phyloP scores from a whole-genome alignment of 225 moss, liverwort and hornwort genomes.

The Ulota crispa region DNA sequence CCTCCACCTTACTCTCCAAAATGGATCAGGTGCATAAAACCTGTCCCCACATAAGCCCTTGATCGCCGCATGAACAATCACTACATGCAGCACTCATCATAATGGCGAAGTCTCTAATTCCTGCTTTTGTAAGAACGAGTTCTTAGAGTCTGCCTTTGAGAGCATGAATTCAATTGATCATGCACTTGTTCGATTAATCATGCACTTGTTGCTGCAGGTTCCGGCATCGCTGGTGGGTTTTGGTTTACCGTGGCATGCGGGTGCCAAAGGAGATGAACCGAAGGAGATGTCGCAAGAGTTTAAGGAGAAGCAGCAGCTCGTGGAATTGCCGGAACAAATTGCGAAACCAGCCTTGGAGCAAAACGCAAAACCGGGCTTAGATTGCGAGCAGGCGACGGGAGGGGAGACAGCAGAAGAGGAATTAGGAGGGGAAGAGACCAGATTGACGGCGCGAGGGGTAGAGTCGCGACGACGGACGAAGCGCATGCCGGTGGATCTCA shows the following conservation, averaged over 20 bases:
- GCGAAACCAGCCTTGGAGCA: neutral
- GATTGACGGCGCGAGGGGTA: constrained; percentile 27
- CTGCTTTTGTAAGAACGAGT: neutral
- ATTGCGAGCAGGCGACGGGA: neutral
- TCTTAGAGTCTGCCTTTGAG: neutral
- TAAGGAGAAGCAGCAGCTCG: constrained; percentile 30
- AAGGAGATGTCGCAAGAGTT: constrained; percentile 22
- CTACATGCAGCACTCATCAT: neutral
- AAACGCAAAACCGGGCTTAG: neutral
- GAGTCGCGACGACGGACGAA: constrained; percentile 48
- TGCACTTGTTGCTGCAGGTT: constrained; percentile 33
- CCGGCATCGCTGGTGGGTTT: constrained; percentile 33
- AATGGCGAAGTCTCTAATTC: neutral
- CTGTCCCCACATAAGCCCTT: neutral
- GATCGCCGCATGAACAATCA: neutral
- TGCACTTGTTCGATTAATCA: constrained; percentile 4
- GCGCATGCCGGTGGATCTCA: constrained; percentile 46
- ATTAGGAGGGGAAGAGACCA: neutral
- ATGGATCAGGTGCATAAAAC: constrained; percentile 48
- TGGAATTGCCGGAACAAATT: constrained; percentile 35
- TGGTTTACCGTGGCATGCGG: constrained; percentile 40
- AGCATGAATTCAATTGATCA: neutral
- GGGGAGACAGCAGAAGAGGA: neutral
- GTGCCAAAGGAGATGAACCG: constrained; percentile 11
- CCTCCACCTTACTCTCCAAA: constrained; percentile 45